Evolutionary conservation across 768 basidiomycete species (phyloP).

Genomic region (Cystofilobasidium capitatum): DNA sequence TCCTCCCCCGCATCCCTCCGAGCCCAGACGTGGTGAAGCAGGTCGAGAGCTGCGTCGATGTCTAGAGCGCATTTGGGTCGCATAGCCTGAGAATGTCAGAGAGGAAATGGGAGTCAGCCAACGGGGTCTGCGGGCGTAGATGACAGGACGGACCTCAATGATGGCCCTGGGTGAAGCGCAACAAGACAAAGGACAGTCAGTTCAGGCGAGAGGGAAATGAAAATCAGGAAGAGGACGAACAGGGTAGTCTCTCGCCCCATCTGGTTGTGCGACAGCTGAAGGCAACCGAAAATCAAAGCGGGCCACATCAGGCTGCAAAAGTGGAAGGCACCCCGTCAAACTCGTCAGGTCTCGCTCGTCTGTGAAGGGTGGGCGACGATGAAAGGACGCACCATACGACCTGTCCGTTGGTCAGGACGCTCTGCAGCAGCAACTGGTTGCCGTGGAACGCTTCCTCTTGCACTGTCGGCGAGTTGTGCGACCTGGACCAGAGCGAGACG

Average conservation of each 20-base stretch:
- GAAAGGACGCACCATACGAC: neutral
- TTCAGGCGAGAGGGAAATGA: neutral
- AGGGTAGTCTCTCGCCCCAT: neutral
- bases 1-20: neutral
- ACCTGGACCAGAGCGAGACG: too few species aligned
- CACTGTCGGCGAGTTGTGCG: neutral
- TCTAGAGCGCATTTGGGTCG: neutral
- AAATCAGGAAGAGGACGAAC: neutral
- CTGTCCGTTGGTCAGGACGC: neutral
- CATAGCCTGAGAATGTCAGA: neutral
- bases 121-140: too few species aligned
- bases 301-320: conserved; percentile 9
- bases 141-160: neutral
- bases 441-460: neutral
- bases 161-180: too few species aligned
- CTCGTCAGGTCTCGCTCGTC: too few species aligned
- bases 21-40: conserved; percentile 6
- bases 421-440: neutral
- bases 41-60: neutral
- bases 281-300: neutral
- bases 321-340: too few species aligned
- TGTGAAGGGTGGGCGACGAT: too few species aligned
- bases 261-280: neutral
- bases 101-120: too few species aligned
- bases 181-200: neutral